Conservation (phyloP, 805 yeast genomes). For the Kuraishia borneana region DNA sequence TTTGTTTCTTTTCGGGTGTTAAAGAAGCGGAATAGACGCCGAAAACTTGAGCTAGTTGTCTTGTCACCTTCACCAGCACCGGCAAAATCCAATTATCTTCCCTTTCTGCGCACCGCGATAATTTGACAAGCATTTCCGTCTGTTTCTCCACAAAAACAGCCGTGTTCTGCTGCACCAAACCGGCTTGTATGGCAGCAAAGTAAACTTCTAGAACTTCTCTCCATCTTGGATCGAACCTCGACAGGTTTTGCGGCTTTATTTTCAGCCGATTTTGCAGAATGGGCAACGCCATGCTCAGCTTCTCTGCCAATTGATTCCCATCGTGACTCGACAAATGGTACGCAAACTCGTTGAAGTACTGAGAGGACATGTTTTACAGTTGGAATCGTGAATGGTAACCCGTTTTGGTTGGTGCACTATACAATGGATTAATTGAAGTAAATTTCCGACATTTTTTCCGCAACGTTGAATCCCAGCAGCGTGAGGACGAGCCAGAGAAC, state of each 20-base stretch:
- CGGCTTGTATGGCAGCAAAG: conserved; percentile 23
- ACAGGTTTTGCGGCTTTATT: no score
- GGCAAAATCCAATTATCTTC: conserved; percentile 42
- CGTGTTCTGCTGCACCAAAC: conserved; percentile 21
- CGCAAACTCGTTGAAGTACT: no score
- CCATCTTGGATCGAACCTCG: conserved; percentile 3
- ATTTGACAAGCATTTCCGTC: conserved; percentile 26
- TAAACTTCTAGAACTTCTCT: conserved; percentile 17
- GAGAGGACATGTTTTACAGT: no score
- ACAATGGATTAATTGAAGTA: conserved; percentile 1
- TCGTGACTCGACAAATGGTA: no score
- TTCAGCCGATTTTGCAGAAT: no score
- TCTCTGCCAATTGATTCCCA: no score
- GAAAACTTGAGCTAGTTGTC: conserved; percentile 28
- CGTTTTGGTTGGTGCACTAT: no score
- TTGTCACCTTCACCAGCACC: conserved; percentile 27
- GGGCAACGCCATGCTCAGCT: no score
- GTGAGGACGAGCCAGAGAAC: conserved; percentile 48
- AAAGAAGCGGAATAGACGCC: conserved; percentile 9
- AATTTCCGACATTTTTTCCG: conserved; percentile 43
- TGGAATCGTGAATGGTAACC: no score
- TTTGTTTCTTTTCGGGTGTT: not conserved
- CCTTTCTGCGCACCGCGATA: conserved; percentile 42
- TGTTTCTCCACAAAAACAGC: conserved; percentile 19
- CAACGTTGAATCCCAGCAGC: conserved; percentile 61